A percentile compares a stretch with the other conserved stretches of the same genome.
Evolutionary conservation across 345 rosid species (phyloP).

Genomic region (Clausena lansium): DNA sequence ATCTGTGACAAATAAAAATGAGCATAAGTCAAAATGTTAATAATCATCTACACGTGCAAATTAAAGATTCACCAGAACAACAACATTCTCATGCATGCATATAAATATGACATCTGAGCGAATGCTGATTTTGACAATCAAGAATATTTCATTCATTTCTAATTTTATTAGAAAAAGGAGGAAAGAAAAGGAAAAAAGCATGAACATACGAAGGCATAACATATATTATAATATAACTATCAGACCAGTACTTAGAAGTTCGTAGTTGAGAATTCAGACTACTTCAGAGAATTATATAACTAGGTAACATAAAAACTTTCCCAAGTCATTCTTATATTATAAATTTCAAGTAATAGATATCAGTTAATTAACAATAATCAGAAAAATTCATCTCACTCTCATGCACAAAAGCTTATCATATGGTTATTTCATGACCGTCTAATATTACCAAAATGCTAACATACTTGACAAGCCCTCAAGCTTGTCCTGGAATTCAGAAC

Average conservation of each 20-base stretch:
- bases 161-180: not conserved
- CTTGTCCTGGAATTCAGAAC: not conserved
- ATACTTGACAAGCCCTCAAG: not conserved
- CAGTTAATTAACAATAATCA: not conserved
- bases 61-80: not conserved
- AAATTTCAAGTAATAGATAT: not conserved
- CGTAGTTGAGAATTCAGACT: not conserved
- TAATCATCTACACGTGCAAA: not conserved
- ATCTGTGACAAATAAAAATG: conserved; percentile 45
- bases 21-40: conserved; percentile 19
- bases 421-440: not conserved
- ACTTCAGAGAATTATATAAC: not conserved
- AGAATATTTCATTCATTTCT: not conserved
- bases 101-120: not conserved
- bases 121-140: not conserved
- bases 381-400: not conserved
- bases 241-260: not conserved
- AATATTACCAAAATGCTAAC: not conserved
- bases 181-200: not conserved
- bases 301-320: not conserved
- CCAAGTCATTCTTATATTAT: not conserved
- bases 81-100: not conserved
- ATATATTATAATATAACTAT: not conserved
- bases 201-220: not conserved
- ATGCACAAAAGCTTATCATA: not conserved